These are phyloP conservation scores for Microbotryomycetes sp. DNA, from an alignment of 1,284 basidiomycete species.

Conservation along the genomic window DNA sequence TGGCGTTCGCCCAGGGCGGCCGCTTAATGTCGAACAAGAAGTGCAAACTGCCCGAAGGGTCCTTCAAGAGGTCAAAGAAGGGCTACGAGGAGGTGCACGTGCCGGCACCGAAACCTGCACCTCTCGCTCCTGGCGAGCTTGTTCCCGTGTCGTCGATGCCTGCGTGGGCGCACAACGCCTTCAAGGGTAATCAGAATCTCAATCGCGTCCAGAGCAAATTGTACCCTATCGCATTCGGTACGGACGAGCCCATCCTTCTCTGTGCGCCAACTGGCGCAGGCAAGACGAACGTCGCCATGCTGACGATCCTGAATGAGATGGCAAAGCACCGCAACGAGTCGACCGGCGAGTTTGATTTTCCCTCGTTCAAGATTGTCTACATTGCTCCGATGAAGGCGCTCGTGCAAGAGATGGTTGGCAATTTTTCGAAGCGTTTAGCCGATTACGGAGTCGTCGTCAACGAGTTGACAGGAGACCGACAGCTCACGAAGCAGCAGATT, in stretches of 20 bases:
- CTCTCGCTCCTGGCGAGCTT: slow-evolving; percentile 55
- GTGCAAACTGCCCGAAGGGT: slow-evolving; percentile 93
- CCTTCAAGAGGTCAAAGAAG: slow-evolving; percentile 92
- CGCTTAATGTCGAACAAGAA: slow-evolving; percentile 99
- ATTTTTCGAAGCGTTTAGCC: slow-evolving; percentile 75
- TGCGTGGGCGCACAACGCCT: slow-evolving; percentile 78
- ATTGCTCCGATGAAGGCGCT: slow-evolving; percentile 99
- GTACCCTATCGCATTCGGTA: slow-evolving; percentile 84
- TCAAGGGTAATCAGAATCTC: slow-evolving; percentile 62
- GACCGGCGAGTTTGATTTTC: slow-evolving; percentile 78
- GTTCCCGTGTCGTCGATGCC: slow-evolving; percentile 73
- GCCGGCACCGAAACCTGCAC: slow-evolving; percentile 79
- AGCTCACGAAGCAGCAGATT: slow-evolving; percentile 98
- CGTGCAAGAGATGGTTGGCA: slow-evolving; percentile 94
- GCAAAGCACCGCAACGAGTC: slow-evolving; percentile 72
- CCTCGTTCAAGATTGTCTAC: slow-evolving; percentile 95
- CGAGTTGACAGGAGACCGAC: slow-evolving; percentile 93
- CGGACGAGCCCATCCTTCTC: slow-evolving; percentile 84
- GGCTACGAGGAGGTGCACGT: slow-evolving; percentile 99
- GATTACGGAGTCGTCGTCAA: slow-evolving; percentile 81
- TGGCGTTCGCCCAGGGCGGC: slow-evolving; percentile 92
- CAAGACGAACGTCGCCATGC: slow-evolving; percentile 99
- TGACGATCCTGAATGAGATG: slow-evolving; percentile 83
- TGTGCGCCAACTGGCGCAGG: slow-evolving; percentile 99
- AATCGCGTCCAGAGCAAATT: slow-evolving; percentile 93